These are phyloP conservation scores for Asclepias syriaca DNA, from an alignment of 257 asterid genomes.

Conservation along the genomic window DNA sequence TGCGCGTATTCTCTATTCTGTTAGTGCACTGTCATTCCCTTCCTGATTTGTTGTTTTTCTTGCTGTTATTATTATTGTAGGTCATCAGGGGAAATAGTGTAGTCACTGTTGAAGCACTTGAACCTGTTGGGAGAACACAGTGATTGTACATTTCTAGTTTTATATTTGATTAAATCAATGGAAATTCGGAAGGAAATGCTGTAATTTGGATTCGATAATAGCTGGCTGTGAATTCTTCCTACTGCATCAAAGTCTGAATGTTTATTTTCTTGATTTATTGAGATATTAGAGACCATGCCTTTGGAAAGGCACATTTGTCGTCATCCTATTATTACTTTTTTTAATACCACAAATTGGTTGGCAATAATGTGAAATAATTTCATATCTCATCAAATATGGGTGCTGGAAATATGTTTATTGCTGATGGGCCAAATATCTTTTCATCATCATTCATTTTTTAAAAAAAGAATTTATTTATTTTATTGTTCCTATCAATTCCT, in stretches of 20 bases:
- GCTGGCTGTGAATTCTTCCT: no score
- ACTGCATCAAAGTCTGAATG: neutral
- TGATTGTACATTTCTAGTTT: constrained; percentile 25
- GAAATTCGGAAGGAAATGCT: neutral
- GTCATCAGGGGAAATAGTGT: constrained; percentile 88
- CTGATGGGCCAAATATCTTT: no score
- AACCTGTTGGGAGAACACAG: constrained; percentile 64
- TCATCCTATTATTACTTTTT: neutral
- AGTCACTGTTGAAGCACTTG: constrained; percentile 90
- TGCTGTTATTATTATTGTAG: constrained; percentile 29
- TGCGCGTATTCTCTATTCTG: neutral
- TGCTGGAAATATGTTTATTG: no score
- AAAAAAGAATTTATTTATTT: no score
- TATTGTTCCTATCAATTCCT: neutral
- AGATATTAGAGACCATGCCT: neutral
- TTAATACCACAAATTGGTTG: neutral
- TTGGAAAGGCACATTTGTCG: neutral
- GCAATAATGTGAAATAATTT: neutral
- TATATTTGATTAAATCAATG: neutral
- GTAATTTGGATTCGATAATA: neutral
- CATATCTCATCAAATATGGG: neutral
- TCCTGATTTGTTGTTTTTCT: neutral
- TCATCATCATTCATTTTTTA: no score
- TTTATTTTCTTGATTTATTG: neutral
- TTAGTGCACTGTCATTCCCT: neutral